These are phyloP conservation scores for Jatropha multifida DNA, from an alignment of 441 rosid species.

Conservation along the genomic window DNA sequence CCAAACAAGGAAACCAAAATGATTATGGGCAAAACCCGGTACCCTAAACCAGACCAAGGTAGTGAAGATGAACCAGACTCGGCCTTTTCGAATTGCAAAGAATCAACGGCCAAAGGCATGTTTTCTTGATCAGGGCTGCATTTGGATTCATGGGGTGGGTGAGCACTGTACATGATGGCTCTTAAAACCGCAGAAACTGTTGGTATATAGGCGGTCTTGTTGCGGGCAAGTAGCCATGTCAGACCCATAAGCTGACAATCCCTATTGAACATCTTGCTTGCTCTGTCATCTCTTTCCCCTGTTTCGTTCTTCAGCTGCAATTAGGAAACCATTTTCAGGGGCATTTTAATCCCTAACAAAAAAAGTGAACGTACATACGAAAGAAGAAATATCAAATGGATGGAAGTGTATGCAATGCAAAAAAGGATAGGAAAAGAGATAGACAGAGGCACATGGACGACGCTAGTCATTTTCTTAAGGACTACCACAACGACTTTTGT, in stretches of 20 bases:
- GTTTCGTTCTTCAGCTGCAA: constrained; percentile 61
- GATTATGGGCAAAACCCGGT: constrained; percentile 48
- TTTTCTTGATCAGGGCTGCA: constrained; percentile 99
- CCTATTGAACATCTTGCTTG: constrained; percentile 78
- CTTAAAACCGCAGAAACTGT: constrained; percentile 96
- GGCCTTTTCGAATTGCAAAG: constrained; percentile 67
- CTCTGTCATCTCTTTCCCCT: constrained; percentile 49
- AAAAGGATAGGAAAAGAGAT: constrained; percentile 2
- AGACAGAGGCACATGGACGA: constrained; percentile 24
- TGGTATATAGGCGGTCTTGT: constrained; percentile 94
- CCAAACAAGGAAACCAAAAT: constrained; percentile 37
- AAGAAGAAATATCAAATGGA: constrained; percentile 32
- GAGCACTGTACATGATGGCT: constrained; percentile 89
- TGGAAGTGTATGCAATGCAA: constrained; percentile 37
- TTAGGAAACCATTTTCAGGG: background rate
- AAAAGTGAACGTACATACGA: background rate
- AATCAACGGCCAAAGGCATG: constrained; percentile 99
- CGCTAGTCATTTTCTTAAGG: constrained; percentile 23
- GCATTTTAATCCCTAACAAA: constrained; percentile 14
- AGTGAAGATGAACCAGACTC: constrained; percentile 36
- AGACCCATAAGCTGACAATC: constrained; percentile 99
- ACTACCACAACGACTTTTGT: constrained; percentile 26
- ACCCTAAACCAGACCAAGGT: background rate
- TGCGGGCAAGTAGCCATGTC: constrained; percentile 93
- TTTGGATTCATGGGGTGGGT: constrained; percentile 67